Conservation (phyloP, 148 eudicot genomes). For the Nepenthes mirabilis region DNA sequence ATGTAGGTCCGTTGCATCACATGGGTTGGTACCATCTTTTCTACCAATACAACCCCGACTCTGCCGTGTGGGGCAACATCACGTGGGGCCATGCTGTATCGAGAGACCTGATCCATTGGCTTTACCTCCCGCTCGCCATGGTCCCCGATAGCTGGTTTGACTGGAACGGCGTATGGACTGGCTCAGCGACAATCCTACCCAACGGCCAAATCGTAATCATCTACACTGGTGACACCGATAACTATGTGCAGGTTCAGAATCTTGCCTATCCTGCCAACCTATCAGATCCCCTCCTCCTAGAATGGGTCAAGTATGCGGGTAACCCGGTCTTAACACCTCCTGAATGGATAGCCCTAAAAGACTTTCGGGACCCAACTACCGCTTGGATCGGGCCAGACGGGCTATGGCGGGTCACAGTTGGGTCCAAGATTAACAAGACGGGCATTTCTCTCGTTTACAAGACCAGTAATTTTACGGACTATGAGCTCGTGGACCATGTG, state of each 20-base stretch:
- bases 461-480: conserved; percentile 41
- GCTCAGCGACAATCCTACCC: conserved; percentile 73
- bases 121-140: conserved; percentile 64
- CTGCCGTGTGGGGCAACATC: conserved; percentile 90
- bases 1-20: conserved; percentile 63
- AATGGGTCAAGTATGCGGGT: conserved; percentile 61
- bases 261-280: conserved; percentile 76
- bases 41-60: conserved; percentile 87
- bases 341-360: conserved; percentile 39
- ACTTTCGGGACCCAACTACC: conserved; percentile 85
- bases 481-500: conserved; percentile 35
- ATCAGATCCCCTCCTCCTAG: conserved; percentile 80
- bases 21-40: conserved; percentile 85
- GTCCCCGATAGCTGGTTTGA: conserved; percentile 72
- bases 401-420: conserved; percentile 57
- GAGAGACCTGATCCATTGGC: conserved; percentile 73
- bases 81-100: conserved; percentile 94
- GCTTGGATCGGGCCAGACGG: conserved; percentile 76
- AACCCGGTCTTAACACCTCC: conserved; percentile 87
- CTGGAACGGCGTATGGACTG: conserved; percentile 82
- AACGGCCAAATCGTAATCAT: conserved; percentile 65
- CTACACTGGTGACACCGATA: conserved; percentile 67
- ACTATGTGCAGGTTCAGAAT: conserved; percentile 72
- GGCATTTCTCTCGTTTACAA: conserved; percentile 61
- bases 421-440: conserved; percentile 48